phyloP scores from a whole-genome alignment of 2,329 filamentous ascomycete species.

The Colletotrichum camelliae region DNA sequence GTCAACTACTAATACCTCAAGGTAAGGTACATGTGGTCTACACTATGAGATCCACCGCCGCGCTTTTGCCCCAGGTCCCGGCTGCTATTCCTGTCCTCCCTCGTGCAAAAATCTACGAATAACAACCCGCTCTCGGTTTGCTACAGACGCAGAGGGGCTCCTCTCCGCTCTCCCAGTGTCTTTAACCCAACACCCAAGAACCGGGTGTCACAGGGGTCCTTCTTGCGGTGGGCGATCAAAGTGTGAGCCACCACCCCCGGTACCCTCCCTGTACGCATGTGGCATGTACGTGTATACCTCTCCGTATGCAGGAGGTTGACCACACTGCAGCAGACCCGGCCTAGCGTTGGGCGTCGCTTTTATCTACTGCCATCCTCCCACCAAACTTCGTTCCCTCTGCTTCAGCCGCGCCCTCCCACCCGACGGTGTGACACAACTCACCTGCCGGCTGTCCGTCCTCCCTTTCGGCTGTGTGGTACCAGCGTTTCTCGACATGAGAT shows the following conservation, averaged over 20 bases:
- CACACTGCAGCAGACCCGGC: conserved; percentile 17
- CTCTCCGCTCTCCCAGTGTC: neutral
- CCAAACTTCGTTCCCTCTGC: neutral
- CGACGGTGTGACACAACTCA: conserved; percentile 19
- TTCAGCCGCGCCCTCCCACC: conserved; percentile 14
- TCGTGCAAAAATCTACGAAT: neutral
- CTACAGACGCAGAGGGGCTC: neutral
- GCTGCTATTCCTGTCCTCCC: conserved; percentile 18
- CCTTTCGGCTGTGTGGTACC: neutral
- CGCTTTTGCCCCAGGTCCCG: neutral
- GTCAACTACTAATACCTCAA: neutral
- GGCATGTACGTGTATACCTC: conserved; percentile 5
- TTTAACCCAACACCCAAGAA: neutral
- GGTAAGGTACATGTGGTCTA: neutral
- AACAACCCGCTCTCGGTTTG: neutral
- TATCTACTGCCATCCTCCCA: conserved; percentile 21
- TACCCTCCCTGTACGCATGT: conserved; percentile 11
- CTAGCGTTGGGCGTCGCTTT: conserved; percentile 13
- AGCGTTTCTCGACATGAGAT: conserved; percentile 12
- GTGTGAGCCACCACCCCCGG: conserved; percentile 6
- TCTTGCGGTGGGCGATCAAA: conserved; percentile 11
- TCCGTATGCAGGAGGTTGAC: conserved; percentile 22
- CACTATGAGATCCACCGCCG: conserved; percentile 6
- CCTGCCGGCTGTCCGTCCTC: conserved; percentile 9
- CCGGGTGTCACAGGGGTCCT: conserved; percentile 6